These are phyloP conservation scores for Lichina pygmaea DNA, from an alignment of 495 filamentous ascomycete genomes.

Conservation along the genomic window DNA sequence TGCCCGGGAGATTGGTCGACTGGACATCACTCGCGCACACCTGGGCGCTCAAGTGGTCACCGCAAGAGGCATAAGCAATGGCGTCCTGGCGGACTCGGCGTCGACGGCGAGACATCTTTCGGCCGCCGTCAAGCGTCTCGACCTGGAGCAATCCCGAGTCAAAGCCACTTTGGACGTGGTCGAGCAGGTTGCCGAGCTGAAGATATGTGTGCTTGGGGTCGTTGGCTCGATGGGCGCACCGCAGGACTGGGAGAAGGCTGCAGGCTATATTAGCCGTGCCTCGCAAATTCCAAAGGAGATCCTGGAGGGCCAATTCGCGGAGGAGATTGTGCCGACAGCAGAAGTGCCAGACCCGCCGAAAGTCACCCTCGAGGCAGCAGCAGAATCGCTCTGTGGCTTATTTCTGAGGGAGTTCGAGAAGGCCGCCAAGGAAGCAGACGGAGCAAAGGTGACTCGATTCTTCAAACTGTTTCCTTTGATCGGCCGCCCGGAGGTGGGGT, in stretches of 20 bases:
- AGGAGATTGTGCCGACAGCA: constrained; percentile 76
- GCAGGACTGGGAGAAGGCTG: constrained; percentile 95
- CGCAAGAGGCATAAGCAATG: constrained; percentile 59
- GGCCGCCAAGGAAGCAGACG: constrained; percentile 62
- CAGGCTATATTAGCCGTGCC: constrained; percentile 63
- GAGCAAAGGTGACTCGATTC: constrained; percentile 71
- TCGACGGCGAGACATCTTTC: constrained; percentile 71
- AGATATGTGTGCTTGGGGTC: constrained; percentile 86
- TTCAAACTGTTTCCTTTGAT: constrained; percentile 96
- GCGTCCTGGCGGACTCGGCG: constrained; percentile 63
- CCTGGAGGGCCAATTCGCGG: constrained; percentile 64
- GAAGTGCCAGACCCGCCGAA: constrained; percentile 81
- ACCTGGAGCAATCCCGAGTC: constrained; percentile 72
- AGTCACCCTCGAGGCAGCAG: constrained; percentile 63
- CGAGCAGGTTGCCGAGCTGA: constrained; percentile 87
- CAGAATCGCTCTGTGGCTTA: constrained; percentile 62
- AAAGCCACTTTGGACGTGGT: constrained; percentile 77
- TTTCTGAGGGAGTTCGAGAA: constrained; percentile 91
- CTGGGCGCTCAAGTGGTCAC: constrained; percentile 71
- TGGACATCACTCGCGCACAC: constrained; percentile 71
- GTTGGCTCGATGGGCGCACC: constrained; percentile 88
- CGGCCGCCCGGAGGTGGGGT: constrained; percentile 60
- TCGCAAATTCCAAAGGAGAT: constrained; percentile 54
- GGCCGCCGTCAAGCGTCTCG: constrained; percentile 55
- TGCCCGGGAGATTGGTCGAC: constrained; percentile 53